Base-by-base conservation (phyloP, 768 basidiomycete genomes). In the Gloeostereum incarnatum region DNA sequence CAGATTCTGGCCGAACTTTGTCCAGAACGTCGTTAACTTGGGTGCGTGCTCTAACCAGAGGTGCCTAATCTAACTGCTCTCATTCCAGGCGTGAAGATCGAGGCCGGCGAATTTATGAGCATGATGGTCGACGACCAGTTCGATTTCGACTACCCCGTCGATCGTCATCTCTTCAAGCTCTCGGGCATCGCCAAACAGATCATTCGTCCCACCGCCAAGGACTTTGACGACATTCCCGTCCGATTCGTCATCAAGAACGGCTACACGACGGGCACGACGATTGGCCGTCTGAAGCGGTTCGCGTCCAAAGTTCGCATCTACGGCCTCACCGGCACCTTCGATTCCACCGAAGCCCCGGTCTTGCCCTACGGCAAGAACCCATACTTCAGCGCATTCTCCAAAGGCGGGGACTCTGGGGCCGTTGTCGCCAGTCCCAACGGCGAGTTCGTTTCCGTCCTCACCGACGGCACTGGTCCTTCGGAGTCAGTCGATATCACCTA, bases 171-270 rank as follows among this genome's bases (percentile, higher is more conserved):
- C 21, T 56, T 63, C 33, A 20, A 34, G 19, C 55, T 62, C 38
- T 19, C 5, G 32, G 57, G 50, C 45, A 52, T 50, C 31, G 56
- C 65, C 42, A 37, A n/a, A n/a, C 50, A 24, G 56, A 54, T 19
- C 49, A 60, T 1, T 27, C 56, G 42, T 56, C 66, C 46, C 44
- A 25, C 43, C 34, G 22, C 24, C 60, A n/a, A n/a, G n/a, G n/a
- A n/a, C n/a, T n/a, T n/a, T n/a, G n/a, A 60, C 16, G 47, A 45
- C 40, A 54, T 43, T 42, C 36, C 14, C 21, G 56, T 55, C 42
- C 50, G 23, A 47, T 55, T 50, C 29, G 65, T 65, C 14, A 43
- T 64, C 37, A 67, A 67, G 50, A 45, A 47, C 27, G 63, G 65
- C 35, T 46, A 44, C 40, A 46, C 56, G 24, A 63, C 66, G 14